Conservation (phyloP, 2,329 filamentous ascomycete species). For the Ophiostoma sp. region DNA sequence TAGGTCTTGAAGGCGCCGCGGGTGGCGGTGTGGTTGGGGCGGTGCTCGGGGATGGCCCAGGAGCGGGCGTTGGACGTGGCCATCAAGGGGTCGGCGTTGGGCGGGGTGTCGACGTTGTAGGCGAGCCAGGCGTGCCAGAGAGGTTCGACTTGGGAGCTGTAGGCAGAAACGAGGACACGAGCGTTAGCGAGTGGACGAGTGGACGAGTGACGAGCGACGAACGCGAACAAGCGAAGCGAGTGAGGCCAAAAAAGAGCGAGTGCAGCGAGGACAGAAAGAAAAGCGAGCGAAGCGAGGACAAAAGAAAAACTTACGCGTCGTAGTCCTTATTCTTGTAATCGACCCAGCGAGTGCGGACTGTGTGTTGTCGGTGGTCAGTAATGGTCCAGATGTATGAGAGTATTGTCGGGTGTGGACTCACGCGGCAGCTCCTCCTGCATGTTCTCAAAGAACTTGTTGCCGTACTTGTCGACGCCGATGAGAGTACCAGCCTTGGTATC, state of each 20-base stretch:
- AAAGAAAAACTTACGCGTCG: constrained; percentile 60
- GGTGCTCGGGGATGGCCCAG: constrained; percentile 74
- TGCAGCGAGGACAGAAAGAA: background rate
- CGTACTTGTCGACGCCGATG: constrained; percentile 82
- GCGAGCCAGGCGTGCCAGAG: constrained; percentile 99
- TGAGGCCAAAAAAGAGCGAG: background rate
- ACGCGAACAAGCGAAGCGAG: background rate
- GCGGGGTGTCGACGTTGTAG: constrained; percentile 86
- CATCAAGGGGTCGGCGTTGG: constrained; percentile 71
- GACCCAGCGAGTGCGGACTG: constrained; percentile 95
- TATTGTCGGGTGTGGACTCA: constrained; percentile 48
- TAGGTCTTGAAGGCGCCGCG: constrained; percentile 88
- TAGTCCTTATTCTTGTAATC: constrained; percentile 90
- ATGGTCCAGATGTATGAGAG: background rate
- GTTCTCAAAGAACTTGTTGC: constrained; percentile 99
- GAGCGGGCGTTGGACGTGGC: constrained; percentile 53
- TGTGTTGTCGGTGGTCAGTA: constrained; percentile 8
- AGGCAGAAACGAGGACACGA: background rate
- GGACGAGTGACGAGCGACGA: background rate
- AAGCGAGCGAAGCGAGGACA: background rate
- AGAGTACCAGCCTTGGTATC: constrained; percentile 93
- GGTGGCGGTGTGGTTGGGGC: constrained; percentile 72
- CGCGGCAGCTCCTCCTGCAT: constrained; percentile 87
- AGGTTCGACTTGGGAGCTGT: constrained; percentile 80
- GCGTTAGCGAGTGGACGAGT: background rate